Evolutionary conservation across 495 filamentous ascomycete species (phyloP).

Genomic region (Margaritispora aquatica): DNA sequence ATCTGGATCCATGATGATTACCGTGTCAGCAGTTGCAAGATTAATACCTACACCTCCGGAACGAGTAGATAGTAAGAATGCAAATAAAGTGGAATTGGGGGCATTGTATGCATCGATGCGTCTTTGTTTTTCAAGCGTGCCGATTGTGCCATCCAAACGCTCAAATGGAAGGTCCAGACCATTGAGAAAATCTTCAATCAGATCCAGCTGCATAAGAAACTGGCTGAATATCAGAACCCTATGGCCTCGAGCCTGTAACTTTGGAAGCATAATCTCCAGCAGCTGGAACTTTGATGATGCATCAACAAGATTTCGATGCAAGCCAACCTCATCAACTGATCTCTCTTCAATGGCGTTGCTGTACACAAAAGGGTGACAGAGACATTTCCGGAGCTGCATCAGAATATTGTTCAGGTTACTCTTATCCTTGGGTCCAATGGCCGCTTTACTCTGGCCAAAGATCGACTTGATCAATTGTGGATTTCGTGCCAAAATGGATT

Average conservation of each 20-base stretch:
- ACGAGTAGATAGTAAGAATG: constrained; percentile 86
- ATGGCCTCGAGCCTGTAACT: constrained; percentile 81
- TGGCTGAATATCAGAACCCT: constrained; percentile 95
- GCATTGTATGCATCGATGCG: constrained; percentile 92
- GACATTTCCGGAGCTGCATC: constrained; percentile 89
- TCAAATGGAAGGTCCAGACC: constrained; percentile 63
- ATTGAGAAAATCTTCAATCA: constrained; percentile 85
- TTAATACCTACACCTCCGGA: constrained; percentile 98
- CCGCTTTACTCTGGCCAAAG: constrained; percentile 52
- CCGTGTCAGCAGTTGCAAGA: constrained; percentile 92
- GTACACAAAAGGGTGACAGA: constrained; percentile 96
- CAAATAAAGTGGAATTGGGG: constrained; percentile 73
- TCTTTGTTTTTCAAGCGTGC: constrained; percentile 80
- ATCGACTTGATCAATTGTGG: constrained; percentile 84
- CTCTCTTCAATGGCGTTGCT: constrained; percentile 82
- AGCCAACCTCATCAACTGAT: constrained; percentile 39
- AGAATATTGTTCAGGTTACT: constrained; percentile 87
- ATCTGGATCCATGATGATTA: constrained; percentile 97
- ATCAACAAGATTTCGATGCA: constrained; percentile 77
- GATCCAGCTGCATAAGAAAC: constrained; percentile 81
- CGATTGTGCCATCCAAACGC: constrained; percentile 80
- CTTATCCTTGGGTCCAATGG: constrained; percentile 58
- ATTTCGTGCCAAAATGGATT: constrained; percentile 86
- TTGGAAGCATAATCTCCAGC: constrained; percentile 84
- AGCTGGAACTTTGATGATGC: constrained; percentile 87